phyloP scores from a whole-genome alignment of 371 early-diverging fungal genomes.

The Basidiobolus meristosporus region DNA sequence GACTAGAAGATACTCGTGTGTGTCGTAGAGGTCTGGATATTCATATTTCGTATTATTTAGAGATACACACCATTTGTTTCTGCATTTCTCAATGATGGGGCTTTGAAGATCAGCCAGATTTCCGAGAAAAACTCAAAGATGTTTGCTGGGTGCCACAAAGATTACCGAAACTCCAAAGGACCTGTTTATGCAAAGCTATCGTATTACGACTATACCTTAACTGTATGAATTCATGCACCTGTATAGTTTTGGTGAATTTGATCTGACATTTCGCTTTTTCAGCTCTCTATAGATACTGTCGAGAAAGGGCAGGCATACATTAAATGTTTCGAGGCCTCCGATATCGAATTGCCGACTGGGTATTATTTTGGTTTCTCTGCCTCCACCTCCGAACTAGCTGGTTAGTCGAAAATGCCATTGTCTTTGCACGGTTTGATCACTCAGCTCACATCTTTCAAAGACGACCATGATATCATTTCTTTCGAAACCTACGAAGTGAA shows the following conservation, averaged over 20 bases:
- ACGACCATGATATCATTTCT: slow-evolving; percentile 61
- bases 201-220: slow-evolving; percentile 32
- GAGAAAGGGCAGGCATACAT: slow-evolving; percentile 32
- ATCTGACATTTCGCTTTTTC: slow-evolving; percentile 1
- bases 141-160: slow-evolving; percentile 43
- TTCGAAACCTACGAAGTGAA: slow-evolving; percentile 48
- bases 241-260: neutral
- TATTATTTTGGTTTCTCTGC: slow-evolving; percentile 65
- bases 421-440: neutral
- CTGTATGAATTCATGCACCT: slow-evolving; percentile 14
- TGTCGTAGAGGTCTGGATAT: neutral
- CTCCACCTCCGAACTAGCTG: slow-evolving; percentile 3
- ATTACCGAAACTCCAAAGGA: slow-evolving; percentile 42
- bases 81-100: slow-evolving; percentile 52
- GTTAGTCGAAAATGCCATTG: neutral
- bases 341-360: slow-evolving; percentile 40
- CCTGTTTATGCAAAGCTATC: slow-evolving; percentile 39
- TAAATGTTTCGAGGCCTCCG: slow-evolving; percentile 33
- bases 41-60: neutral
- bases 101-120: slow-evolving; percentile 16
- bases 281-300: slow-evolving; percentile 40
- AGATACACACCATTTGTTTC: slow-evolving; percentile 31
- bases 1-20: too few relatives aligned
- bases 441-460: slow-evolving; percentile 8
- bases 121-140: slow-evolving; percentile 3